phyloP scores from a whole-genome alignment of 2,329 filamentous ascomycete genomes.

The Exophiala sp. region DNA sequence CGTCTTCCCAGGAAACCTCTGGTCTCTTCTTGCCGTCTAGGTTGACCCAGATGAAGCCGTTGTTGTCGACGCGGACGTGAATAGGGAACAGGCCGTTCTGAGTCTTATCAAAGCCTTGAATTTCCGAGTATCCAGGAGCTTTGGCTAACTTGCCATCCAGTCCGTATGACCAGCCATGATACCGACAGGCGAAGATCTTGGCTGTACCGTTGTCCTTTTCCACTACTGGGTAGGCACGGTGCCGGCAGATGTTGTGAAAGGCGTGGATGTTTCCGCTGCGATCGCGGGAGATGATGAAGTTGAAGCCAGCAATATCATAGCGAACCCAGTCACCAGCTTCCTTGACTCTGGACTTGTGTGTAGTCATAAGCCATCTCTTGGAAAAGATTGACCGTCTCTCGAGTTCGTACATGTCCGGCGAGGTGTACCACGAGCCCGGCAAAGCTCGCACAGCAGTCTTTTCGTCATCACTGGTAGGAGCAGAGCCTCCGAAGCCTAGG shows the following conservation, averaged over 20 bases:
- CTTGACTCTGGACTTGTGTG: conserved; percentile 43
- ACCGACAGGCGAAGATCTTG: conserved; percentile 55
- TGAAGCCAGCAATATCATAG: conserved; percentile 43
- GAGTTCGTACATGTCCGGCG: conserved; percentile 43
- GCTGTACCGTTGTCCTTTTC: conserved; percentile 20
- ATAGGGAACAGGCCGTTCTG: conserved; percentile 51
- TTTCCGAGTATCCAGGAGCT: conserved; percentile 55
- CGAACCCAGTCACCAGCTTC: conserved; percentile 46
- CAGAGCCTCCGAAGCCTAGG: conserved; percentile 12
- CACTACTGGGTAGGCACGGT: conserved; percentile 56
- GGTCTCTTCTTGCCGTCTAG: conserved; percentile 13
- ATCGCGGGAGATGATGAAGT: conserved; percentile 53
- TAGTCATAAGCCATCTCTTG: conserved; percentile 42
- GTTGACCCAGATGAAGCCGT: conserved; percentile 22
- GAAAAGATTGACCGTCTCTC: conserved; percentile 50
- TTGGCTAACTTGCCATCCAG: conserved; percentile 58
- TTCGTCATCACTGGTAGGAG: conserved; percentile 3
- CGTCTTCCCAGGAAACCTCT: conserved; percentile 16
- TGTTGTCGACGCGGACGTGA: conserved; percentile 15
- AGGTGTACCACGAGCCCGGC: conserved; percentile 51
- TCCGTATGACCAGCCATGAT: conserved; percentile 62
- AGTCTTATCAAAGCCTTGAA: conserved; percentile 55
- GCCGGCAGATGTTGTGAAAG: conserved; percentile 63
- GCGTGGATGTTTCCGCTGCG: conserved; percentile 52
- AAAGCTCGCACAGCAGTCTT: conserved; percentile 35